Base-by-base conservation (phyloP, 169 alveolate species). In the Plasmodium cynomolgi region DNA sequence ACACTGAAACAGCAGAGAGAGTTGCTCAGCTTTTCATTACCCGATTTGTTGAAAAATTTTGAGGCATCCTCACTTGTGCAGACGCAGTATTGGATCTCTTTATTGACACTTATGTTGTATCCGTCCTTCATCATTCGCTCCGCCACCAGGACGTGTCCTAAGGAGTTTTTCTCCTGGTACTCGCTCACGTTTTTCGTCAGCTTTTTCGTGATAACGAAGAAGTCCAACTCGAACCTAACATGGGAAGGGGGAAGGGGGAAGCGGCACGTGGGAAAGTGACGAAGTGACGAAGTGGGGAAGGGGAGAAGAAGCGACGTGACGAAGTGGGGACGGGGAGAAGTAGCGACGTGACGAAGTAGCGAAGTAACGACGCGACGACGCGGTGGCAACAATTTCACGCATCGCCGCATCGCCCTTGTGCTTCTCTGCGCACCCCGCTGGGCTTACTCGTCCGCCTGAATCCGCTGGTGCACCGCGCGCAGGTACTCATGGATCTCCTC, bases 81-180 rank as follows among this genome's bases (percentile, higher is more conserved):
- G 23, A 99, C 98, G 58, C 98, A 97, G 93, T 97, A 99, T 37
- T 98, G 98, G 23, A 99, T 98, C 68, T 98, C 99, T 84, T 97
- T 98, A 34, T 98, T 98, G 2, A 98, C 98, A 20, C 98, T 91
- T 41, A 97, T 96, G 20, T 98, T 95, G 95, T 95, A 79, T 93
- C 99, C 97, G 91, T 96, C 84, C 93, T 96, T 95, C 84, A 96
- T 97, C 96, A 97, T 71, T 83, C 99, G 96, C 84, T 96, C 97
- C 56, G 99, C 99, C 34, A 98, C 99, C 44, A 97, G 95, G 13
- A 98, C 99, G 93, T 98, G 99, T 17, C 97, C 99, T 98, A 41
- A 99, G 97, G 81, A 99, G 98, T 82, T 98, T 95, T 93, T 95
- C 98, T 74, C 98, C 97, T 81, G 98, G 97, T 91, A 99, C 85